Conservation (phyloP, 2,329 filamentous ascomycete species). For the Aspergillus latus region DNA sequence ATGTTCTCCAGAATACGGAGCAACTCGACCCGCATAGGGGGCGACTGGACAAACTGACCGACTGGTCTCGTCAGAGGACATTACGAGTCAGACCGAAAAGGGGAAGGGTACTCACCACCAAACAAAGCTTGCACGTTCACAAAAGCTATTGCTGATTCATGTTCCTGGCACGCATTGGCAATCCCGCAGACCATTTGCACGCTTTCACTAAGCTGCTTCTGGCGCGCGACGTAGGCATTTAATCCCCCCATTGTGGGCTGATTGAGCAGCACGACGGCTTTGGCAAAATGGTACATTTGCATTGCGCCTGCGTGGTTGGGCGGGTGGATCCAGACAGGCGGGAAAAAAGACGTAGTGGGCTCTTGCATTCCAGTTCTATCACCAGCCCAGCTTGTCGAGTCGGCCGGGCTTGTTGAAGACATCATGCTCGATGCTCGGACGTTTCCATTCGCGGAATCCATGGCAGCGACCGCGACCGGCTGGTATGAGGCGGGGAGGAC, state of each 20-base stretch:
- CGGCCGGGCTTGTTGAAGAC: neutral
- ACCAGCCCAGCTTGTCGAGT: neutral
- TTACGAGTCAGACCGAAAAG: neutral
- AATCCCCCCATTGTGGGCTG: slow-evolving; percentile 52
- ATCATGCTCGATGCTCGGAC: neutral
- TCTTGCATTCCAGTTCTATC: neutral
- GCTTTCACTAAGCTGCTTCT: slow-evolving; percentile 19
- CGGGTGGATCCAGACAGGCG: slow-evolving; percentile 53
- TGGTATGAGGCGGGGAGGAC: slow-evolving; percentile 43
- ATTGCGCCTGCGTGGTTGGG: slow-evolving; percentile 49
- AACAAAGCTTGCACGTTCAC: slow-evolving; percentile 26
- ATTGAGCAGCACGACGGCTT: slow-evolving; percentile 53
- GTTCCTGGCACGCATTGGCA: slow-evolving; percentile 18
- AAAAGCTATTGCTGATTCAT: slow-evolving; percentile 23
- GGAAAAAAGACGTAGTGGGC: slow-evolving; percentile 28
- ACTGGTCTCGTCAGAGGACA: slow-evolving; percentile 6
- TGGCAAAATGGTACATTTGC: slow-evolving; percentile 54
- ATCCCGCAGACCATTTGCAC: slow-evolving; percentile 18
- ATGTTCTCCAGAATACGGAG: slow-evolving; percentile 16
- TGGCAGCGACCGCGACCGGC: slow-evolving; percentile 34
- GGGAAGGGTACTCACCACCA: slow-evolving; percentile 11
- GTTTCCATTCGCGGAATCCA: neutral
- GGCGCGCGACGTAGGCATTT: slow-evolving; percentile 39
- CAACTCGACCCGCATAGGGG: slow-evolving; percentile 14
- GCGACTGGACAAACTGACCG: slow-evolving; percentile 19